Evolutionary conservation across 495 filamentous ascomycete species (phyloP).

Genomic region (Podospora australis): DNA sequence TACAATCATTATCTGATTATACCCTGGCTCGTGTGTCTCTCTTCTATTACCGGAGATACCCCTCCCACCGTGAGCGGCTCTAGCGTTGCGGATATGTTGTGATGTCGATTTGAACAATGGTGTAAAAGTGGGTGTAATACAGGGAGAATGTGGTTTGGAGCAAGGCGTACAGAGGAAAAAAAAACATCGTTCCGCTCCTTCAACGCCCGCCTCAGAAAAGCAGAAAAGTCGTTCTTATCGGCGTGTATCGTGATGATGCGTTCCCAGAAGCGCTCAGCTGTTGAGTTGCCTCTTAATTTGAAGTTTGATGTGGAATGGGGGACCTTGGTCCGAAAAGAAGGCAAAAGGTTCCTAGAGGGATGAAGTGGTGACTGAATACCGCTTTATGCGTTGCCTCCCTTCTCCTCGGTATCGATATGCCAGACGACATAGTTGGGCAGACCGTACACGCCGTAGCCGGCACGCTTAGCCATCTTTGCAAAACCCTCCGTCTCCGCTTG

Average conservation of each 20-base stretch:
- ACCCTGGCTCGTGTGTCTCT: too few relatives aligned
- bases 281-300: background rate
- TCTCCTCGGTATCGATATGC: constrained; percentile 99
- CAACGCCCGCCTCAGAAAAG: too few relatives aligned
- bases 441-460: constrained; percentile 86
- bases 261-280: constrained; percentile 3
- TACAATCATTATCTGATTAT: too few relatives aligned
- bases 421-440: constrained; percentile 97
- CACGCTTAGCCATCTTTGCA: constrained; percentile 96
- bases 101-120: too few relatives aligned
- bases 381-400: constrained; percentile 66
- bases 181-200: too few relatives aligned
- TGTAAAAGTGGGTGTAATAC: too few relatives aligned
- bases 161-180: too few relatives aligned
- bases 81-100: too few relatives aligned
- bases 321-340: background rate
- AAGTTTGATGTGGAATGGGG: background rate
- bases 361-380: background rate
- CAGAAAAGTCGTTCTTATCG: background rate
- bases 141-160: too few relatives aligned
- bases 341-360: background rate
- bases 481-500: constrained; percentile 99
- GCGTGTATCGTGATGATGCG: constrained; percentile 3
- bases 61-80: too few relatives aligned
- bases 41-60: too few relatives aligned